Evolutionary conservation across 257 asterid genomes (phyloP).

Genomic region (Gynochthodes officinalis): DNA sequence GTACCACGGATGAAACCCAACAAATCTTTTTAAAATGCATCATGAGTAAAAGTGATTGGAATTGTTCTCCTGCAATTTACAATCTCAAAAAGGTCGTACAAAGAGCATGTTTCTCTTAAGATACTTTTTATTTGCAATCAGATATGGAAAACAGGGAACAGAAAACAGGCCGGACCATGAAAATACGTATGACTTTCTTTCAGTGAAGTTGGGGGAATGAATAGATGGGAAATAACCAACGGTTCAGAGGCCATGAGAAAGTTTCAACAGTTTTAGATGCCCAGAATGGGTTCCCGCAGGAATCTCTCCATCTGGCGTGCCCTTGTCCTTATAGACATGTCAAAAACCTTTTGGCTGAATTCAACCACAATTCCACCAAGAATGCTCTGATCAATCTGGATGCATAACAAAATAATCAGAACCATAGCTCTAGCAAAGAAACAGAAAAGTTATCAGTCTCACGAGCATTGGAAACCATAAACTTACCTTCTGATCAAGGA

Average conservation of each 20-base stretch:
- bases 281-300: conserved; percentile 65
- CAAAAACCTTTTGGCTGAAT: conserved; percentile 70
- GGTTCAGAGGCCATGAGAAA: not conserved
- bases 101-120: not conserved
- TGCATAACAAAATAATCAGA: not conserved
- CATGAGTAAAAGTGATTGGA: not conserved
- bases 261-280: conserved; percentile 8
- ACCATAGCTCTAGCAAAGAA: not conserved
- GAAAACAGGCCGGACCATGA: not conserved
- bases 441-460: not conserved
- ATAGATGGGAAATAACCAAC: conserved; percentile 3
- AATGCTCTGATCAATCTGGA: conserved; percentile 86
- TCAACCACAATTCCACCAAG: conserved; percentile 93
- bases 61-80: not conserved
- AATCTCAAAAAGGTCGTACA: conserved; percentile 1
- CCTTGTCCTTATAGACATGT: conserved; percentile 90
- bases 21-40: not conserved
- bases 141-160: not conserved
- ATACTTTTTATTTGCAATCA: conserved; percentile 22
- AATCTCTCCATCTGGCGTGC: conserved; percentile 98
- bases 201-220: not conserved
- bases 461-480: not conserved
- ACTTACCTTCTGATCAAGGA: conserved; percentile 76
- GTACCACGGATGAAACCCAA: not conserved
- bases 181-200: not conserved